A percentile compares a stretch with the other conserved stretches of the same genome.
phyloP scores from a whole-genome alignment of 345 rosid species.

The Heritiera littoralis region DNA sequence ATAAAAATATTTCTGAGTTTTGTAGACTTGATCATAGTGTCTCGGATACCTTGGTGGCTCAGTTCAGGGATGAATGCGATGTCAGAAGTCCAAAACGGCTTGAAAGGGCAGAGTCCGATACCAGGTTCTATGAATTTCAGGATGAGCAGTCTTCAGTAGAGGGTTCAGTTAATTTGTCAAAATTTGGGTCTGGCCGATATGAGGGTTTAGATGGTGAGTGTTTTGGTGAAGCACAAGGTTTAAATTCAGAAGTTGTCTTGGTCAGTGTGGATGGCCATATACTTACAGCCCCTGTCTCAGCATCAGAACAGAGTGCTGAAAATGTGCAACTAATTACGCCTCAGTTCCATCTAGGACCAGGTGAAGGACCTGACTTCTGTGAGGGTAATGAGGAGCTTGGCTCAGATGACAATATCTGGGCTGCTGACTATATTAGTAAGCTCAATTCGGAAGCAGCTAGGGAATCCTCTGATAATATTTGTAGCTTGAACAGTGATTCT shows the following conservation, averaged over 20 bases:
- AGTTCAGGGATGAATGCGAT: conserved; percentile 42
- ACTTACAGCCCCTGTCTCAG: conserved; percentile 73
- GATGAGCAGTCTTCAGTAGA: conserved; percentile 59
- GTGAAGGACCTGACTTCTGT: conserved; percentile 64
- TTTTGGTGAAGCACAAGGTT: conserved; percentile 49
- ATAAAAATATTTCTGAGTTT: conserved; percentile 26
- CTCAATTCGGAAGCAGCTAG: conserved; percentile 41
- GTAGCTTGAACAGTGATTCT: conserved; percentile 21
- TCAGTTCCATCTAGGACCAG: conserved; percentile 83
- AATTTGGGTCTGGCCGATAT: conserved; percentile 54
- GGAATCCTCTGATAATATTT: conserved; percentile 30
- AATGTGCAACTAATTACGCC: conserved; percentile 62
- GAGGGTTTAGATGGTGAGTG: conserved; percentile 49
- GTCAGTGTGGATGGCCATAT: conserved; percentile 86
- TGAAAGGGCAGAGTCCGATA: conserved; percentile 75
- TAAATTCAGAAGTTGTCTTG: conserved; percentile 74
- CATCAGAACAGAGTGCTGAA: conserved; percentile 61
- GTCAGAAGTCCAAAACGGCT: conserved; percentile 39
- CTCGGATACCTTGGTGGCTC: conserved; percentile 57
- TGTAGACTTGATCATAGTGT: conserved; percentile 63
- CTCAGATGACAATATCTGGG: conserved; percentile 56
- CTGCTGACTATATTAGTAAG: conserved; percentile 45
- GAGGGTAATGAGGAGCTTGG: conserved; percentile 60
- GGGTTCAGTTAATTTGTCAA: conserved; percentile 46
- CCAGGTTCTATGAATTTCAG: conserved; percentile 74